Evolutionary conservation across 2,329 filamentous ascomycete genomes (phyloP).

Genomic region (Penicillium brevicompactum): DNA sequence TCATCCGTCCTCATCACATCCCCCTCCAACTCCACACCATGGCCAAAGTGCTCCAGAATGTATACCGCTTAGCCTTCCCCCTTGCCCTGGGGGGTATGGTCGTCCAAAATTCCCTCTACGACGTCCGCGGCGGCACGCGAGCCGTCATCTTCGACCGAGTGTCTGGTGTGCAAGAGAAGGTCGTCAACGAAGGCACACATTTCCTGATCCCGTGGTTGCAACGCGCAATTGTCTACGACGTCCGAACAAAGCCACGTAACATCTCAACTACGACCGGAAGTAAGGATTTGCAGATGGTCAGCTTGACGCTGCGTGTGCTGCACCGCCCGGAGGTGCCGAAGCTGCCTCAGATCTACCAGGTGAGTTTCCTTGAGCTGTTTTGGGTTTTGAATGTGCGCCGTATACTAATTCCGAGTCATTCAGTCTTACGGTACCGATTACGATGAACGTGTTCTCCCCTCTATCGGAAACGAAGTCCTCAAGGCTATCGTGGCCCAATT

Average conservation of each 20-base stretch:
- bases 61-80: slow-evolving; percentile 64
- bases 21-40: slow-evolving; percentile 39
- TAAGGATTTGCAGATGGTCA: slow-evolving; percentile 99
- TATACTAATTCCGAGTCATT: slow-evolving; percentile 7
- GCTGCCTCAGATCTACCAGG: slow-evolving; percentile 98
- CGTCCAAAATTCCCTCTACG: slow-evolving; percentile 83
- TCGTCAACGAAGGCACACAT: slow-evolving; percentile 95
- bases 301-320: slow-evolving; percentile 91
- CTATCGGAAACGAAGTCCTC: slow-evolving; percentile 98
- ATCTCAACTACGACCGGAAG: slow-evolving; percentile 96
- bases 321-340: slow-evolving; percentile 91
- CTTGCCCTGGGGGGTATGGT: slow-evolving; percentile 68
- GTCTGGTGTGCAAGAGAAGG: slow-evolving; percentile 86
- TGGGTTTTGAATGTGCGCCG: not conserved
- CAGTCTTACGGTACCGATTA: slow-evolving; percentile 97
- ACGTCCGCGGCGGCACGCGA: slow-evolving; percentile 90
- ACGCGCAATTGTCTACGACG: slow-evolving; percentile 91
- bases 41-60: slow-evolving; percentile 41
- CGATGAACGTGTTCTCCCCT: slow-evolving; percentile 96
- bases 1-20: slow-evolving; percentile 17
- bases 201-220: slow-evolving; percentile 96
- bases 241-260: slow-evolving; percentile 94
- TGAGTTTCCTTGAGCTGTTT: slow-evolving; percentile 39
- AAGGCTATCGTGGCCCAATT: slow-evolving; percentile 99
- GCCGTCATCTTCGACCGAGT: slow-evolving; percentile 98